These are phyloP conservation scores for Catunica adiposa DNA, from an alignment of 2,329 filamentous ascomycete genomes.

Conservation along the genomic window DNA sequence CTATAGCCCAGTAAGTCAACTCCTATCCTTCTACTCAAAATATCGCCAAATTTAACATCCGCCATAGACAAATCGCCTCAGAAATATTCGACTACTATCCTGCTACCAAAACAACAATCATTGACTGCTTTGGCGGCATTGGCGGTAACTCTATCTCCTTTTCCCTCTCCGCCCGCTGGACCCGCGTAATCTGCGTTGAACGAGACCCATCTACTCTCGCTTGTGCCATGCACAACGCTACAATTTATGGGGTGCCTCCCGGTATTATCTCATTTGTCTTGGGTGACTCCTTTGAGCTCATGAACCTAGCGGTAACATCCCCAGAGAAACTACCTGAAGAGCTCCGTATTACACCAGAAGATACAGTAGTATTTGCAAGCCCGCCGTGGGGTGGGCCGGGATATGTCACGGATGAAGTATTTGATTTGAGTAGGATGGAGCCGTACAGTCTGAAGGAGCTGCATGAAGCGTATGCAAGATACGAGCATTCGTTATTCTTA, in stretches of 20 bases:
- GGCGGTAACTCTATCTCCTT: conserved; percentile 96
- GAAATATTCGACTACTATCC: conserved; percentile 44
- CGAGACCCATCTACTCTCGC: conserved; percentile 62
- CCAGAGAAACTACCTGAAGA: conserved; percentile 24
- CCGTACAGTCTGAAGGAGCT: conserved; percentile 60
- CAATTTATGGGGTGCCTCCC: conserved; percentile 61
- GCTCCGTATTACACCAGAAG: conserved; percentile 25
- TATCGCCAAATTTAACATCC: conserved; percentile 7
- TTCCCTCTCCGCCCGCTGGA: conserved; percentile 63
- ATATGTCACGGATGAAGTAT: conserved; percentile 47
- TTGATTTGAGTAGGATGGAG: conserved; percentile 72
- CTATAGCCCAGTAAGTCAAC: conserved; percentile 63
- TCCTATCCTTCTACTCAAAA: not conserved
- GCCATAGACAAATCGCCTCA: conserved; percentile 51
- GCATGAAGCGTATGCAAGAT: conserved; percentile 41
- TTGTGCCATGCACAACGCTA: conserved; percentile 85
- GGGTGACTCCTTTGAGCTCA: conserved; percentile 59
- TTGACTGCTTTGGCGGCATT: conserved; percentile 82
- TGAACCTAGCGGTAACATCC: conserved; percentile 15
- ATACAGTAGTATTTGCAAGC: conserved; percentile 37
- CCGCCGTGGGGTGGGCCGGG: conserved; percentile 45
- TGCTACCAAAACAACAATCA: conserved; percentile 45
- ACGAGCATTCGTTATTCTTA: conserved; percentile 59
- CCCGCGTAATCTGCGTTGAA: conserved; percentile 76
- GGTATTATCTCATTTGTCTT: conserved; percentile 66